Base-by-base conservation (phyloP, 257 asterid species). In the Solanum pimpinellifolium region DNA sequence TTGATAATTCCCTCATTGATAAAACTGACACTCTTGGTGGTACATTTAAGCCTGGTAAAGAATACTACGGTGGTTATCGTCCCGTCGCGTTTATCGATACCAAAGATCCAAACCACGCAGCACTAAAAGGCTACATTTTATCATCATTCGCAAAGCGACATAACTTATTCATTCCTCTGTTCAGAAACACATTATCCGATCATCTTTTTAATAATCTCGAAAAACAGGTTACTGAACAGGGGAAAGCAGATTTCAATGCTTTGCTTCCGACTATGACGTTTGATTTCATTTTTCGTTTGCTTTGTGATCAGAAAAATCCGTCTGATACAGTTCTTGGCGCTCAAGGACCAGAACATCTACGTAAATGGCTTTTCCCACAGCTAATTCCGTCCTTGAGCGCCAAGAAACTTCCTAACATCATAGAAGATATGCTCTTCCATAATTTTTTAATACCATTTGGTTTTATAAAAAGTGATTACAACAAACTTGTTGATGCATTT, bases 21-120 rank as follows among this genome's bases (percentile, higher is more conserved):
- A 96, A 96, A 65, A 89, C 47, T 16, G 86, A 94, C 86, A 93
- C 95, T 10, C 96, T 96, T 2, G 98, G 95, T 87, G 99, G 99
- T 42, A 95, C 99, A 0, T 96, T 41, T 93, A 88, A 95, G 90
- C 99, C 99, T 3, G 92, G 97, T 23, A 86, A 92, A 13, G 83
- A 89, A 25, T 92, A 87, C 91, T 92, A 92, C 27, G 98, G 99
- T 7, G 97, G 98, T 25, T 91, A 91, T 46, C 94, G 99, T 1
- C 80, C 94, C 27, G 92, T 96, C 52, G 94, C 99, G 0, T 96
- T 87, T 47, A 85, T 94, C 7, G 99, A 95, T 49, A 92, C 98
- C 0, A 89, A 93, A 2, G 98, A 96, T 44, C 91, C 93, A 0
- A 69, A 89, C 4, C 99, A 96, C 23, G 85, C 93, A 2, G 15